Conservation (phyloP, 2,329 filamentous ascomycete genomes). For the Diplodia seriata region DNA sequence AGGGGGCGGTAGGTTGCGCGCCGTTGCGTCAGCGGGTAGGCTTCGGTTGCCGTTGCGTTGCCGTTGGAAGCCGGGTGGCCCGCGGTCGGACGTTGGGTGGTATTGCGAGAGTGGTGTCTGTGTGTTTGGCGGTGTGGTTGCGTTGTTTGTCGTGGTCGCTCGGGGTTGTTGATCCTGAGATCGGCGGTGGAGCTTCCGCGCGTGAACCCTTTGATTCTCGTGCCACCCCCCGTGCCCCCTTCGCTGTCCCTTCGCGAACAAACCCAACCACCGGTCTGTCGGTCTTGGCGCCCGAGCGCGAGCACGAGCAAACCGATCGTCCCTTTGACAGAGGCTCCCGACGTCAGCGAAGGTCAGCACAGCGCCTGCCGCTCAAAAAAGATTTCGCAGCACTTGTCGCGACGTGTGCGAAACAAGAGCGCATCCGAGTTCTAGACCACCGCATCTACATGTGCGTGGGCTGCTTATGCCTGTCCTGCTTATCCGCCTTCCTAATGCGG, state of each 20-base stretch:
- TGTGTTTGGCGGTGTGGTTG: slow-evolving; percentile 28
- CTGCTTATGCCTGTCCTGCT: slow-evolving; percentile 3
- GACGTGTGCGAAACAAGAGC: background rate
- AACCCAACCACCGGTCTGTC: slow-evolving; percentile 1
- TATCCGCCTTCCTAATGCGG: slow-evolving; percentile 14
- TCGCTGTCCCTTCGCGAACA: background rate
- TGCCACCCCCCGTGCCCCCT: background rate
- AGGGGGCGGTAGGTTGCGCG: background rate
- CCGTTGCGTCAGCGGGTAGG: slow-evolving; percentile 7
- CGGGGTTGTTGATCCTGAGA: slow-evolving; percentile 17
- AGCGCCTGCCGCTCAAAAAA: too few species aligned
- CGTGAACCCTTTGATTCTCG: slow-evolving; percentile 18
- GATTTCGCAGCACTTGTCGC: background rate
- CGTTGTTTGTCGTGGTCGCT: slow-evolving; percentile 20
- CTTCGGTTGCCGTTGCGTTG: background rate
- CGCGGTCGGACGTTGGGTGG: slow-evolving; percentile 18
- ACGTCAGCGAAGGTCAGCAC: background rate
- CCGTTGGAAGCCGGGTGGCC: background rate
- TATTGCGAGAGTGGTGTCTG: background rate
- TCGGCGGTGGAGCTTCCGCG: slow-evolving; percentile 28
- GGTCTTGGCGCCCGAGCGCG: slow-evolving; percentile 2
- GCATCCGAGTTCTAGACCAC: background rate
- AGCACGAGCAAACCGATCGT: background rate
- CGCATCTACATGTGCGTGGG: background rate
- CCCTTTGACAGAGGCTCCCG: background rate